A percentile compares a stretch with the other conserved stretches of the same genome.
Evolutionary conservation across 805 yeast genomes (phyloP).

Genomic region (Naumovozyma castellii): DNA sequence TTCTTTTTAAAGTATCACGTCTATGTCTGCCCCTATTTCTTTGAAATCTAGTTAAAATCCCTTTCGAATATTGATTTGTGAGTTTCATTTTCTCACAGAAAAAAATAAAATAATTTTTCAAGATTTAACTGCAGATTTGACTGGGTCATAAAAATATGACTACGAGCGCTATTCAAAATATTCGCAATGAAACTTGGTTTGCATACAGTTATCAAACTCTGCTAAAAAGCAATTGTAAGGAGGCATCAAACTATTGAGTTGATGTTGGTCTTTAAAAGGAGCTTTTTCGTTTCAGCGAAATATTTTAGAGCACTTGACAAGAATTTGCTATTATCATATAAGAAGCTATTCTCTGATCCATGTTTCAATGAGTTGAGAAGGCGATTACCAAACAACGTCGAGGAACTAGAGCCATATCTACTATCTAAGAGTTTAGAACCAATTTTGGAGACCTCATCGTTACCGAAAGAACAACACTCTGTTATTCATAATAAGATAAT

Average conservation of each 20-base stretch:
- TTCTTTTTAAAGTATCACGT: too few species aligned
- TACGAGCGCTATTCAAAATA: too few species aligned
- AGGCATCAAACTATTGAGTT: neutral
- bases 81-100: too few species aligned
- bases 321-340: conserved; percentile 1
- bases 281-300: conserved; percentile 2
- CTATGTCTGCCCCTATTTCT: too few species aligned
- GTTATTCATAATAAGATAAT: conserved; percentile 23
- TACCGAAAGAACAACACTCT: conserved; percentile 9
- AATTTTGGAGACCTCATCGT: conserved; percentile 4
- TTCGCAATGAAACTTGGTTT: too few species aligned
- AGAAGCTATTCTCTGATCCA: conserved; percentile 9
- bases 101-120: too few species aligned
- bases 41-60: too few species aligned
- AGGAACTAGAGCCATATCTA: conserved; percentile 14
- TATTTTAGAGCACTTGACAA: conserved; percentile 1
- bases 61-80: too few species aligned
- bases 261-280: conserved; percentile 11
- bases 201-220: too few species aligned
- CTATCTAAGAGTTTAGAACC: conserved; percentile 13
- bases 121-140: too few species aligned
- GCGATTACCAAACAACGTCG: conserved; percentile 4
- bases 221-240: too few species aligned
- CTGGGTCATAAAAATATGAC: too few species aligned
- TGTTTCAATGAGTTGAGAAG: conserved; percentile 13